Base-by-base conservation (phyloP, 257 asterid species). In the Solanum arcanum region DNA sequence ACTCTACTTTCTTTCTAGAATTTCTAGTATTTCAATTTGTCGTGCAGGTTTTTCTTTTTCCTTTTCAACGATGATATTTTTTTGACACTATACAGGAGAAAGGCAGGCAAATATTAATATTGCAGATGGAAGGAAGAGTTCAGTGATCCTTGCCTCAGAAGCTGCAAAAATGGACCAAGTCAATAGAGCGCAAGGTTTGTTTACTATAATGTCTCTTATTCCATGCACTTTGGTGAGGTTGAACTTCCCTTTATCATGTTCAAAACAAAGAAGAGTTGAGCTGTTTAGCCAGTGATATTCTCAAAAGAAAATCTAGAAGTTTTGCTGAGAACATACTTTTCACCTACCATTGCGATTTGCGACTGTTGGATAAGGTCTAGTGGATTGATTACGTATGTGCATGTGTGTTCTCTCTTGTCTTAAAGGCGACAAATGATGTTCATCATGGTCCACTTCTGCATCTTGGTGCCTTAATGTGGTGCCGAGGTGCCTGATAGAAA, bases 161-260 rank as follows among this genome's bases (percentile, higher is more conserved):
- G 98, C 97, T 90, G 95, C 98, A 56, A 95, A 91, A 89, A 87
- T 87, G 92, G 98, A 95, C 88, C 98, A 94, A 90, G 95, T 95
- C 86, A 95, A 95, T 90, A 90, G 98, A 90, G 98, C 99, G 41
- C 93, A 47, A 91, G 99, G 99, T 93, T 89, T 70, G 94, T 91
- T 70, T 16, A 29, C 70, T 25, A 77, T 12, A 52, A 31, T 27
- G 59, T 81, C 70, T 49, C 70, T 49, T 31, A 47, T 81, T 49
- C 85, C 46, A 13, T 49, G 85, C 7, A 81, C 31, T 81, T 31
- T 49, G 68, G 31, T 81, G 85, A 81, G 69, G 31, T 33, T 80
- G 18, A n/a, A 47, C 68, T 47, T 47, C 42, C 39, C 84, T 47
- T 47, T 37, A 46, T 78, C 27, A 47, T 5, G 66, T 4, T 27